A percentile compares a stretch with the other conserved stretches of the same genome.
These are phyloP conservation scores for Chlamydomonas sphaeroides DNA, from an alignment of 139 green algal genomes.

Conservation along the genomic window DNA sequence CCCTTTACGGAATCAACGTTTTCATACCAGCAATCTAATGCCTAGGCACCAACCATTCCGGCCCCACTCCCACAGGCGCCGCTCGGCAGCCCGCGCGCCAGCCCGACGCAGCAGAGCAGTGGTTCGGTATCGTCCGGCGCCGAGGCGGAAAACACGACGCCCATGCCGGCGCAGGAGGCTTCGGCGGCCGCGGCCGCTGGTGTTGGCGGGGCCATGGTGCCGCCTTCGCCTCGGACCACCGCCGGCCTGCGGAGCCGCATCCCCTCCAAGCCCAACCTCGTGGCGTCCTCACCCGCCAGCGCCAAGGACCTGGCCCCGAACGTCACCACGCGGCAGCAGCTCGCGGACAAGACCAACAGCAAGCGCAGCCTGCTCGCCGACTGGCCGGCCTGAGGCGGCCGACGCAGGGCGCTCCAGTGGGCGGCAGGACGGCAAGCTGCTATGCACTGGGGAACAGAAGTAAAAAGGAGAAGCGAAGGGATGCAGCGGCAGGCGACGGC, in stretches of 20 bases:
- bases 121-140: neutral
- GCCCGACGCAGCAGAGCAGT: no score
- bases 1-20: no score
- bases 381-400: neutral
- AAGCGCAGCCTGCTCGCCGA: conserved; percentile 6
- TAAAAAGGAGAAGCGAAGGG: no score
- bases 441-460: no score
- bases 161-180: neutral
- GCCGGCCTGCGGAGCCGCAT: conserved; percentile 32
- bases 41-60: neutral
- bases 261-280: conserved; percentile 24
- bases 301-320: conserved; percentile 10
- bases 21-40: no score
- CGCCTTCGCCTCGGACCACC: conserved; percentile 4
- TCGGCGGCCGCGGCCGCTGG: no score
- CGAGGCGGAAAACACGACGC: conserved; percentile 11
- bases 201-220: neutral
- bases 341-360: conserved; percentile 28
- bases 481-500: no score
- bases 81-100: neutral
- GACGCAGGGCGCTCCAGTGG: no score
- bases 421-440: no score
- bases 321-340: conserved; percentile 9
- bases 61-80: neutral
- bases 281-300: conserved; percentile 20